phyloP scores from a whole-genome alignment of 805 yeast species.

The Cyberlindnera galapagoensis region DNA sequence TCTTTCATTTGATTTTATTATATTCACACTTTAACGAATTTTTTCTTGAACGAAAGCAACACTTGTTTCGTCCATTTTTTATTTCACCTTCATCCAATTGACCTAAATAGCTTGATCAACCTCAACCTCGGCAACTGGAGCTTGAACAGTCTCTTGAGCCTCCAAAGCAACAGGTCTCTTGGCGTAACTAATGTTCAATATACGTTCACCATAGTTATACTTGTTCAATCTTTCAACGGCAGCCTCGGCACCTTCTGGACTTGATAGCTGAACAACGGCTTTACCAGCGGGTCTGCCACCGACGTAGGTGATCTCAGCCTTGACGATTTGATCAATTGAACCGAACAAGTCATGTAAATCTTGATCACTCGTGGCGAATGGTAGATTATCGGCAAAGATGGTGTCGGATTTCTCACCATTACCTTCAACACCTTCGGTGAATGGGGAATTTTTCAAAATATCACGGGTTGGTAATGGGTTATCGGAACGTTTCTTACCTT shows the following conservation, averaged over 20 bases:
- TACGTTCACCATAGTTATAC: constrained; percentile 81
- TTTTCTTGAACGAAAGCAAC: too few species aligned
- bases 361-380: constrained; percentile 80
- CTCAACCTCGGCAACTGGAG: too few species aligned
- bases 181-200: constrained; percentile 64
- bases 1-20: too few species aligned
- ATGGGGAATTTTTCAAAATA: constrained; percentile 32
- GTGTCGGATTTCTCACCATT: constrained; percentile 54
- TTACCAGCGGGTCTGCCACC: constrained; percentile 69
- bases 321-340: constrained; percentile 67
- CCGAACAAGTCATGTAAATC: constrained; percentile 83
- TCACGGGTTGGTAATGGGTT: constrained; percentile 4
- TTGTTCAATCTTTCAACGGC: constrained; percentile 72
- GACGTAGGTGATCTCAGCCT: constrained; percentile 67
- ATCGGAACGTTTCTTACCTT: constrained; percentile 41
- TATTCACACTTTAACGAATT: too few species aligned
- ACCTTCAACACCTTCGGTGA: constrained; percentile 61
- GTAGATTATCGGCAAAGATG: constrained; percentile 72
- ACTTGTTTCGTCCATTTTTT: too few species aligned
- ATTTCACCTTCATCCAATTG: too few species aligned
- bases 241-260: constrained; percentile 58
- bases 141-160: too few species aligned
- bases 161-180: too few species aligned
- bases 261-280: constrained; percentile 78
- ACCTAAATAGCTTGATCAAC: too few species aligned